Evolutionary conservation across 768 basidiomycete species (phyloP), one percentile per base, ranked within the genome.

Genomic region (Daedaleopsis nitida): DNA sequence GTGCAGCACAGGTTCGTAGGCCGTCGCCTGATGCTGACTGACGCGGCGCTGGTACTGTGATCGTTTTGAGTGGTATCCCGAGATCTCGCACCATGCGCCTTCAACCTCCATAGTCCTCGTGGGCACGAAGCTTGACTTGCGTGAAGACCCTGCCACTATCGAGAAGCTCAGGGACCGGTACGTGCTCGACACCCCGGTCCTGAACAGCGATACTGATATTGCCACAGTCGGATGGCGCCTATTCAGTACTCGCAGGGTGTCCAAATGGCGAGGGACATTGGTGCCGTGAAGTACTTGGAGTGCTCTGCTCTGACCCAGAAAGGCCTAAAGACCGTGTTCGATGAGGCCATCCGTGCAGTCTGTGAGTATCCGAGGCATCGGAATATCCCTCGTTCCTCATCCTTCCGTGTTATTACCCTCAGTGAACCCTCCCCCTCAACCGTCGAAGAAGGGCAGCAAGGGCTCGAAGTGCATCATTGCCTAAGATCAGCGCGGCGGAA

Each of bases 281-380:
- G 89, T 24, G 97, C 96, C 37, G 93, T 98, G 66, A 96, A 96
- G 77, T 97, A 97, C 71, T 79, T 97, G 59, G 95, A 97, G 75
- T 97, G 95, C 75, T 96, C 94, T 32, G 94, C 96, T 37, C 79
- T 96, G 70, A 98, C 96, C 50, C 97, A 98, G 81, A 97, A 98
- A 78, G 96, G 96, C 16, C 80, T 99, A 72, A 99, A 99, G 86
- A 96, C 91, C 60, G 97, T 99, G 47, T 99, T 99, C 73, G 97
- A 98, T 74, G 97, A 98, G 77, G 97, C 97, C 45, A 98, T 99
- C 70, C 87, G 97, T 57, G 94, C 94, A 58, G 96, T 98, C 68
- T 80, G 92, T 94, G 74, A 85, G 92, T 89, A 56, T 17, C 58
- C 24, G 38, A 24, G 43, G 48, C 60, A 55, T 39, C 24, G 45